Evolutionary conservation across 805 yeast genomes (phyloP), one percentile per base, ranked within the genome.

Genomic region (Trichomonascus vanleenenianus): DNA sequence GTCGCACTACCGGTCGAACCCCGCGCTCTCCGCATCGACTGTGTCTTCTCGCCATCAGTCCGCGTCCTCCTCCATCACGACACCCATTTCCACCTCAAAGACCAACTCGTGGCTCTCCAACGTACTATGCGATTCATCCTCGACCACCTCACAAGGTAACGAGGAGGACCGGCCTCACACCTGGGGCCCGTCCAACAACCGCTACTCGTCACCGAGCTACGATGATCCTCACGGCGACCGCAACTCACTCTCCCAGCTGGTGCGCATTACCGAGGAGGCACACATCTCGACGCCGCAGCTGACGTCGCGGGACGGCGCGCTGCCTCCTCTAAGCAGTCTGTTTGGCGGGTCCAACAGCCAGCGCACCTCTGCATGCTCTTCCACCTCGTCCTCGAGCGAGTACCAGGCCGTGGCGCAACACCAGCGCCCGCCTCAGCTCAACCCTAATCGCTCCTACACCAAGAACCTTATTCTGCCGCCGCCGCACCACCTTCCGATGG

Each of bases 141-240:
- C 33, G 16, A 40, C 42, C 16, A 45, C 50, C 10, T 40, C 30
- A 3, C 30, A 32, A 3, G 39, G 30, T 14, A 15, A 32, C 15
- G 58, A 44, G 22, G 60, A 57, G 33, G 57, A 55, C 18, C 45
- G 61, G 8, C 61, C 61, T 2, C 56, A 53, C 38, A 57, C 61
- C 4, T 57, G 61, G 61, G 59, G 61, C 16, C 59, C 59, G 2
- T 45, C 55, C n/a, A 47, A 53, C 33, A 48, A 52, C 42, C 46
- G 56, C 14, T 47, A 43, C 16, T 56, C 57, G 14, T 46, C 51
- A 5, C 50, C 53, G 6, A 45, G 53, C 2, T 55, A 53, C 18
- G 50, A 47, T 2, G 53, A 47, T 9, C 44, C 43, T 8, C 43
- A 39, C 16, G 48, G 52, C 2, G 57, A 54, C 19, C 45, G 56